Percentiles rank a stretch among this genome's conserved stretches.
phyloP scores from a whole-genome alignment of 2,329 filamentous ascomycete genomes.

The Colletotrichum sp. region DNA sequence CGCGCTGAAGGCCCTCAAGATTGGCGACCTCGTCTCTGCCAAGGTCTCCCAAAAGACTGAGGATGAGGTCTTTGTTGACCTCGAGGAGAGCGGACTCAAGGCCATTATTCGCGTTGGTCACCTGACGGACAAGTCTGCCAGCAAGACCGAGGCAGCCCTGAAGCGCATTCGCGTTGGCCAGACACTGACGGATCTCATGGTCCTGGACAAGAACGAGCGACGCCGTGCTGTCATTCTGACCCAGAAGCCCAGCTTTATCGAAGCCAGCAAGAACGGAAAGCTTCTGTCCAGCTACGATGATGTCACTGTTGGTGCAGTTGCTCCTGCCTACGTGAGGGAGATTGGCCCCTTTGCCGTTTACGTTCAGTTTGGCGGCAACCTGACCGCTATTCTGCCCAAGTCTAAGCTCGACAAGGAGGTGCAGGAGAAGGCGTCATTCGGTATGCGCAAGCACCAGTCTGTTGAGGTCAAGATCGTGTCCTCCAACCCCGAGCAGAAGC shows the following conservation, averaged over 20 bases:
- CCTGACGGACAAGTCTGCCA: slow-evolving; percentile 81
- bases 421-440: slow-evolving; percentile 74
- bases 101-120: slow-evolving; percentile 80
- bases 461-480: slow-evolving; percentile 75
- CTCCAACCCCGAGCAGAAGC: slow-evolving; percentile 71
- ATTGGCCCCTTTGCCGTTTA: slow-evolving; percentile 84
- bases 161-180: slow-evolving; percentile 87
- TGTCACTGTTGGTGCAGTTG: slow-evolving; percentile 69
- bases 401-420: slow-evolving; percentile 76
- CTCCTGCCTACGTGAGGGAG: slow-evolving; percentile 84
- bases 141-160: slow-evolving; percentile 78
- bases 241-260: slow-evolving; percentile 82
- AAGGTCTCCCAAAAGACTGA: slow-evolving; percentile 83
- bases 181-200: slow-evolving; percentile 78
- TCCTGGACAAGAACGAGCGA: slow-evolving; percentile 84
- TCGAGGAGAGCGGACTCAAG: slow-evolving; percentile 76
- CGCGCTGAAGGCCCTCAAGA: slow-evolving; percentile 74
- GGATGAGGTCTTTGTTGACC: slow-evolving; percentile 77
- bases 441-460: slow-evolving; percentile 77
- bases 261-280: slow-evolving; percentile 73
- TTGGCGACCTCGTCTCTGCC: slow-evolving; percentile 78
- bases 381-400: slow-evolving; percentile 82
- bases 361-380: slow-evolving; percentile 81
- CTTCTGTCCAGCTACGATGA: slow-evolving; percentile 77
- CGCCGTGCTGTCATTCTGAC: slow-evolving; percentile 78